A percentile compares a stretch with the other conserved stretches of the same genome.
phyloP scores from a whole-genome alignment of 805 yeast genomes.

The Barnettozyma wickerhamii region DNA sequence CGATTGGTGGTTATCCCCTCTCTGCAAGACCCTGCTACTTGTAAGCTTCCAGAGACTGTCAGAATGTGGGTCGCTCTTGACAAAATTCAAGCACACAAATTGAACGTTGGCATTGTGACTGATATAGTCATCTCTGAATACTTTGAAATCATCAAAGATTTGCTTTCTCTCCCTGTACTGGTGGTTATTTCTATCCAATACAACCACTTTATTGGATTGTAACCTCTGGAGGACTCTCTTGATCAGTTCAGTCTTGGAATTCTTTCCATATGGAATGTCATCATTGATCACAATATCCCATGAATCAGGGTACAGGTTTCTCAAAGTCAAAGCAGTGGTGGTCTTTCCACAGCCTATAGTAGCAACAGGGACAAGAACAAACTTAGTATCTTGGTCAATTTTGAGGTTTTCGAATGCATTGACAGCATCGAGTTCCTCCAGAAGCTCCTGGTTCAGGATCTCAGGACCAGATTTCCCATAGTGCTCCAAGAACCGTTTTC shows the following conservation, averaged over 20 bases:
- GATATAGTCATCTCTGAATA: conserved; percentile 40
- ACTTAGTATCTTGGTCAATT: conserved; percentile 40
- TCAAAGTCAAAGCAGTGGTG: conserved; percentile 63
- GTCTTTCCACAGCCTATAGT: conserved; percentile 96
- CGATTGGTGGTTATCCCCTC: conserved; percentile 91
- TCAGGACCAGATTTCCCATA: conserved; percentile 57
- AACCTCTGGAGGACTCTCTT: conserved; percentile 40
- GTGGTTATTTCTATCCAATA: conserved; percentile 85
- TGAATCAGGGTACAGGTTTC: conserved; percentile 42
- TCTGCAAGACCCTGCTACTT: conserved; percentile 46
- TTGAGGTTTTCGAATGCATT: conserved; percentile 33
- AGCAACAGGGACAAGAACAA: conserved; percentile 75
- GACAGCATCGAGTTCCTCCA: conserved; percentile 34
- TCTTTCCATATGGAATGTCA: conserved; percentile 45
- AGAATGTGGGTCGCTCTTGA: conserved; percentile 35
- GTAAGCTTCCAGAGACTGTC: conserved; percentile 48
- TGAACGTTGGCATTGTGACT: conserved; percentile 42
- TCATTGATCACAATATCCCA: conserved; percentile 87
- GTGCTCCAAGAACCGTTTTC: conserved; percentile 58
- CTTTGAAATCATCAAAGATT: conserved; percentile 48
- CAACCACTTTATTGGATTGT: conserved; percentile 42
- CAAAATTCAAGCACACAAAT: conserved; percentile 66
- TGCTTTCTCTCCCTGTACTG: conserved; percentile 63
- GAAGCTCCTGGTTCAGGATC: conserved; percentile 42
- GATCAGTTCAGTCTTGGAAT: conserved; percentile 46